Percentiles rank a stretch among this genome's conserved stretches.
Conservation (phyloP, 345 rosid species). For the Cardamine occulta region DNA sequence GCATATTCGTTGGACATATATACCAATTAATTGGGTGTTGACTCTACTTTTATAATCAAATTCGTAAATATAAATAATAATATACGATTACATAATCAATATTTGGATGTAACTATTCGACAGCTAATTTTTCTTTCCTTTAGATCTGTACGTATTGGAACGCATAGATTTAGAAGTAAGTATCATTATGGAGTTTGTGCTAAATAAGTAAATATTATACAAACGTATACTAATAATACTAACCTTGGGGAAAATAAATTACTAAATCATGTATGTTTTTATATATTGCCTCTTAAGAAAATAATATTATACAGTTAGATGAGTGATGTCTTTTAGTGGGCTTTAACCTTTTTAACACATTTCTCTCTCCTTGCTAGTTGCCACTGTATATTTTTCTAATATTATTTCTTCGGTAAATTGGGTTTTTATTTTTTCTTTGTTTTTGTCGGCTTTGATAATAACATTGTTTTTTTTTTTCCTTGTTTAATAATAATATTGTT, state of each 20-base stretch:
- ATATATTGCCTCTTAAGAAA: slow-evolving; percentile 16
- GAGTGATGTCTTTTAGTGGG: slow-evolving; percentile 43
- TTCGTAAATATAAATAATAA: neutral
- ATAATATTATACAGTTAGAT: slow-evolving; percentile 25
- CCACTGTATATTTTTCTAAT: slow-evolving; percentile 32
- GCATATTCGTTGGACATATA: neutral
- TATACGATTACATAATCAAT: neutral
- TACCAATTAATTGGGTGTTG: slow-evolving; percentile 21
- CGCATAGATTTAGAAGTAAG: neutral
- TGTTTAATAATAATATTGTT: neutral
- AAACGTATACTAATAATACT: slow-evolving; percentile 2
- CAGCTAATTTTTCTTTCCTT: slow-evolving; percentile 11
- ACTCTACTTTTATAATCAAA: slow-evolving; percentile 28
- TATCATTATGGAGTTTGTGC: slow-evolving; percentile 3
- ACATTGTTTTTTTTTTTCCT: too few relatives aligned
- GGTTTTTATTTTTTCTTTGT: slow-evolving; percentile 23
- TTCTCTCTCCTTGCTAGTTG: slow-evolving; percentile 43
- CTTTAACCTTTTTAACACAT: slow-evolving; percentile 24
- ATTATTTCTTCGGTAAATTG: slow-evolving; percentile 28
- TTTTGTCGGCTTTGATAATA: slow-evolving; percentile 36
- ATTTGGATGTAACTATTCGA: slow-evolving; percentile 9
- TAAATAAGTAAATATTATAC: neutral
- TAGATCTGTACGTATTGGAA: slow-evolving; percentile 7
- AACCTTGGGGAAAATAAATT: slow-evolving; percentile 15
- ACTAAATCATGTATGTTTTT: neutral